Evolutionary conservation across 2,329 filamentous ascomycete species (phyloP), one percentile per base, ranked within the genome.

Genomic region (Aspergillus fischeri): DNA sequence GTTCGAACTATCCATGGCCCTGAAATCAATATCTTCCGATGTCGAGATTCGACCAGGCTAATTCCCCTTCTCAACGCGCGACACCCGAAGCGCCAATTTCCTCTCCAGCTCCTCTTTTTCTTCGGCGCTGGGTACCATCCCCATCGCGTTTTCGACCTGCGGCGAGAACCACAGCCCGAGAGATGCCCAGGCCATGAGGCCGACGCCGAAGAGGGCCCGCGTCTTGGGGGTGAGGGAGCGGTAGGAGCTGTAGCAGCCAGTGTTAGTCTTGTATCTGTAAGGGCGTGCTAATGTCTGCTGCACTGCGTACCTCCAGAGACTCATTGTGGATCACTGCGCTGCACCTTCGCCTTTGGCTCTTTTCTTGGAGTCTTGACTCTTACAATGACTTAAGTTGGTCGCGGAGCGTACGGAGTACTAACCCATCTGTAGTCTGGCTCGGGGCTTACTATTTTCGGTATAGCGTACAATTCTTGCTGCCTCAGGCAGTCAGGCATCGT

Each of bases 101-200:
- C 67, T 65, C 56, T 84, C 80, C 60, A 96, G 72, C 11, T 83
- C 83, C 58, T 86, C 84, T 70, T 85, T 87, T 69, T 96, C 91
- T 67, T 88, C 80, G 60, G 90, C 86, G 0, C 86, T 88, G 1
- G 92, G 84, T 42, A 83, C 86, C 72, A 91, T 83, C 6, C 89
- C 89, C 59, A 92, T 82, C 45, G 82, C 85, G 69, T 89, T 83
- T 75, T 93, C 92, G 17, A 88, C 85, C 56, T 81, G 80, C 69
- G 93, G 89, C 4, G 88, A 86, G 20, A 90, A 69, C 69, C 88
- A 87, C n/a, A 94, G 80, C 17, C 91, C 92, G 44, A 85, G 77
- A 44, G 80, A 77, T 14, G 90, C 91, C 84, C 91, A 96, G 35
- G 84, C 84, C 68, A 96, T 85, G 63, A 96, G 76, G 65, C 86